Evolutionary conservation across 1,139 yeast species (phyloP).

Genomic region (Nakaseomyces glabratus): DNA sequence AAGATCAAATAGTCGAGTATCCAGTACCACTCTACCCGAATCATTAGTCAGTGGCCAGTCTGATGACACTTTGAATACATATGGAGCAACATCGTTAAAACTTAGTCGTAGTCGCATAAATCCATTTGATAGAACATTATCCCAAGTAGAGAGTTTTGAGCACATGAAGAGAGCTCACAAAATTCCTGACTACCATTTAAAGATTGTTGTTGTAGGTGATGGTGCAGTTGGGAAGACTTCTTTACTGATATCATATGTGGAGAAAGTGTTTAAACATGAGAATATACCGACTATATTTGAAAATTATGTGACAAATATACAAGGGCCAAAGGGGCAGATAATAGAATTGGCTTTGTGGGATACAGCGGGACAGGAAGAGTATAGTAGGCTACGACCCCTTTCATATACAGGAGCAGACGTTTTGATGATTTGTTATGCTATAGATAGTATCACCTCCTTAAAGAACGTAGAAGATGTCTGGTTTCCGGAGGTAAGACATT

Average conservation of each 20-base stretch:
- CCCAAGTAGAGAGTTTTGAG: constrained; percentile 23
- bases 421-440: constrained; percentile 64
- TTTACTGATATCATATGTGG: constrained; percentile 68
- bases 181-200: constrained; percentile 29
- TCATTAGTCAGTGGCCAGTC: not conserved
- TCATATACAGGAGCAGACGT: constrained; percentile 78
- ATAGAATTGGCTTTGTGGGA: constrained; percentile 81
- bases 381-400: constrained; percentile 73
- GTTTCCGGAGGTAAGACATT: constrained; percentile 80
- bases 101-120: not conserved
- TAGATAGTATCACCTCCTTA: constrained; percentile 55
- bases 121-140: constrained; percentile 21
- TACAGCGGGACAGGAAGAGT: constrained; percentile 92
- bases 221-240: constrained; percentile 94
- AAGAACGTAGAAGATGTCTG: constrained; percentile 72
- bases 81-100: no score
- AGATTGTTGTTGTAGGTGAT: constrained; percentile 85
- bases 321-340: constrained; percentile 39
- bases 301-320: constrained; percentile 62
- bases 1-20: not conserved
- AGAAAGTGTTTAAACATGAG: constrained; percentile 61
- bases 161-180: constrained; percentile 16
- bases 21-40: not conserved
- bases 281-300: constrained; percentile 85
- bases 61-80: not conserved